Conservation (phyloP, 1,284 basidiomycete genomes). For the Trametes sp. region DNA sequence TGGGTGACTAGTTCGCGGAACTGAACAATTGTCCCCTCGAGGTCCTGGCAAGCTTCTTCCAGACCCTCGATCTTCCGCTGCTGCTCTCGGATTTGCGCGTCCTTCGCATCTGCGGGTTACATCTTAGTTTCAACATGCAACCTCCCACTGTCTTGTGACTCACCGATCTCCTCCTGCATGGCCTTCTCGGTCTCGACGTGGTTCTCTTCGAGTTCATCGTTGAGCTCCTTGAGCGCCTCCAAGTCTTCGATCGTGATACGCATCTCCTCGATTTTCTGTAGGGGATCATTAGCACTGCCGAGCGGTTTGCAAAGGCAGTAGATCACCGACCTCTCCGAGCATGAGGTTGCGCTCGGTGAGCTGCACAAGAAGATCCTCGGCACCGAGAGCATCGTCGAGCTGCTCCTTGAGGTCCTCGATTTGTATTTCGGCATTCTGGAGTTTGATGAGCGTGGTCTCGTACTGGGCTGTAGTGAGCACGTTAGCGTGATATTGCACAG, state of each 20-base stretch:
- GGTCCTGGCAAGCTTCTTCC: conserved; percentile 83
- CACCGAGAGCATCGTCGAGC: conserved; percentile 93
- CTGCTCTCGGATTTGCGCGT: conserved; percentile 74
- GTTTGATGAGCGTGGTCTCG: conserved; percentile 80
- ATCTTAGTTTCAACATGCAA: neutral
- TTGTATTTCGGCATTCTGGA: conserved; percentile 87
- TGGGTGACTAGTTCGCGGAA: conserved; percentile 90
- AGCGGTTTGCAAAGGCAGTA: conserved; percentile 16
- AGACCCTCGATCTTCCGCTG: conserved; percentile 68
- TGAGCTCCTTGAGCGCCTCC: conserved; percentile 94
- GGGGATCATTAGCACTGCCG: conserved; percentile 8
- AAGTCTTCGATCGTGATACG: conserved; percentile 94
- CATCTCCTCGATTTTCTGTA: conserved; percentile 96
- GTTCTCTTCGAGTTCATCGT: conserved; percentile 97
- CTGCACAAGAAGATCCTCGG: conserved; percentile 96
- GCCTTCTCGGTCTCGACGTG: conserved; percentile 95
- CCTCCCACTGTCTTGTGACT: conserved; percentile 30
- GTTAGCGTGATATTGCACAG: neutral
- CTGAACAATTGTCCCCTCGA: conserved; percentile 87
- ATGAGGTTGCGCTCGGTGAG: conserved; percentile 94
- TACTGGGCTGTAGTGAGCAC: conserved; percentile 67
- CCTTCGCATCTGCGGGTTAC: conserved; percentile 67
- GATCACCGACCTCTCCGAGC: conserved; percentile 75
- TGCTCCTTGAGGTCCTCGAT: conserved; percentile 95
- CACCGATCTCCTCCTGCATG: conserved; percentile 90